Evolutionary conservation across 1,284 basidiomycete species (phyloP).

Genomic region (Austropuccinia psidii): DNA sequence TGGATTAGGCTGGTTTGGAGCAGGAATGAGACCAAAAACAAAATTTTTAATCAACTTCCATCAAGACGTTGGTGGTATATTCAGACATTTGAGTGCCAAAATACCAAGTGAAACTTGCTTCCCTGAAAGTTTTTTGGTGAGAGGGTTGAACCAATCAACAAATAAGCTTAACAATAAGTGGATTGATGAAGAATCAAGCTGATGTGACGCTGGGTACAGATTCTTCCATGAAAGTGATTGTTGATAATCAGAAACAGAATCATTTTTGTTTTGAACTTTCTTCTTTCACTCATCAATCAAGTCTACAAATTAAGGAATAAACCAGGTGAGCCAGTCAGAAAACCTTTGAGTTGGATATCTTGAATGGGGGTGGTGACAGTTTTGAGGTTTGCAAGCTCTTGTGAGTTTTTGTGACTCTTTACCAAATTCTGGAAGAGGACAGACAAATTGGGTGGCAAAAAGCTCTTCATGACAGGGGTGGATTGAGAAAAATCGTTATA

Average conservation of each 20-base stretch:
- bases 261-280: too few species aligned
- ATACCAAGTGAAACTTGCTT: too few species aligned
- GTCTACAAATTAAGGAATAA: background rate
- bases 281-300: slow-evolving; percentile 17
- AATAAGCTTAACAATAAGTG: too few species aligned
- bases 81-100: too few species aligned
- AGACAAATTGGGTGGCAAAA: background rate
- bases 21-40: too few species aligned
- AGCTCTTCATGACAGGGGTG: background rate
- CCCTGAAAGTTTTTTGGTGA: too few species aligned
- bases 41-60: too few species aligned
- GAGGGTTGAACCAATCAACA: too few species aligned
- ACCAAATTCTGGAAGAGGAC: background rate
- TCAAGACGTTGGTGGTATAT: too few species aligned
- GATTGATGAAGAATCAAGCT: too few species aligned
- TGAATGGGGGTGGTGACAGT: background rate
- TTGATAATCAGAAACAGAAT: background rate
- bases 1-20: too few species aligned
- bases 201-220: too few species aligned
- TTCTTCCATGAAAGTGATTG: background rate
- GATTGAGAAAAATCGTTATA: background rate
- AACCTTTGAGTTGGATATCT: background rate
- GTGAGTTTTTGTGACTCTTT: background rate
- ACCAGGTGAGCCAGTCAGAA: slow-evolving; percentile 2
- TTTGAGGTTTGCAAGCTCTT: background rate